A percentile compares a stretch with the other conserved stretches of the same genome.
Evolutionary conservation across 495 filamentous ascomycete genomes (phyloP).

Genomic region (Xylaria palmicola): DNA sequence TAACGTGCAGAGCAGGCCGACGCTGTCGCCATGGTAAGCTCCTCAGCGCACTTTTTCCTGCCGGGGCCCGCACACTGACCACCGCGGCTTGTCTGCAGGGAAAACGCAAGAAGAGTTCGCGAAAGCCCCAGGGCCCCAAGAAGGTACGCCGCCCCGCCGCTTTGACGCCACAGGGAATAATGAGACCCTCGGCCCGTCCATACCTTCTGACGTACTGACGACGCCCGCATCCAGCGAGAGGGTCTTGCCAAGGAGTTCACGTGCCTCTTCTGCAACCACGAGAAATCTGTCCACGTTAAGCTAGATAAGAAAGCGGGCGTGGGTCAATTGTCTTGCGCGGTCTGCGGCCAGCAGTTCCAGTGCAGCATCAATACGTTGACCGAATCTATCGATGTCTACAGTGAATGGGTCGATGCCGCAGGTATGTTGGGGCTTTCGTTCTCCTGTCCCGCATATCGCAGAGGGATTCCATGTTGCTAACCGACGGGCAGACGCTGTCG

Average conservation of each 20-base stretch:
- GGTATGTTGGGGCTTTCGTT: conserved; percentile 58
- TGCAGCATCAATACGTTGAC: conserved; percentile 57
- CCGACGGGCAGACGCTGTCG: conserved; percentile 39
- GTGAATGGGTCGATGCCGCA: conserved; percentile 97
- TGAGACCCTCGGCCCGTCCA: too few relatives aligned
- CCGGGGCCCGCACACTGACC: background rate
- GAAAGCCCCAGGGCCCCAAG: conserved; percentile 78
- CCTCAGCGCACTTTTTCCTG: background rate
- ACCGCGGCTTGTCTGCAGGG: conserved; percentile 48
- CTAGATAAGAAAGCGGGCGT: conserved; percentile 88
- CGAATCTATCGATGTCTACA: conserved; percentile 89
- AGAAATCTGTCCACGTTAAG: conserved; percentile 82
- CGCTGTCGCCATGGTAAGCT: conserved; percentile 1
- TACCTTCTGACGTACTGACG: too few relatives aligned
- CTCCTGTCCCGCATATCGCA: conserved; percentile 24
- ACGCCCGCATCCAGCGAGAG: background rate
- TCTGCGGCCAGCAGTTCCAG: conserved; percentile 91
- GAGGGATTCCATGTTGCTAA: conserved; percentile 13
- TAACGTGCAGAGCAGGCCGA: background rate
- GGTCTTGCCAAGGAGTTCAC: conserved; percentile 77
- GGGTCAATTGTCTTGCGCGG: conserved; percentile 81
- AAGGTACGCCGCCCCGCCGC: conserved; percentile 56
- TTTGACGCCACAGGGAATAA: background rate
- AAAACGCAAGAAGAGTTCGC: conserved; percentile 92
- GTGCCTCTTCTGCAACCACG: conserved; percentile 98